Evolutionary conservation across 805 yeast species (phyloP), one percentile per base, ranked within the genome.

Genomic region (Metschnikowia similis): DNA sequence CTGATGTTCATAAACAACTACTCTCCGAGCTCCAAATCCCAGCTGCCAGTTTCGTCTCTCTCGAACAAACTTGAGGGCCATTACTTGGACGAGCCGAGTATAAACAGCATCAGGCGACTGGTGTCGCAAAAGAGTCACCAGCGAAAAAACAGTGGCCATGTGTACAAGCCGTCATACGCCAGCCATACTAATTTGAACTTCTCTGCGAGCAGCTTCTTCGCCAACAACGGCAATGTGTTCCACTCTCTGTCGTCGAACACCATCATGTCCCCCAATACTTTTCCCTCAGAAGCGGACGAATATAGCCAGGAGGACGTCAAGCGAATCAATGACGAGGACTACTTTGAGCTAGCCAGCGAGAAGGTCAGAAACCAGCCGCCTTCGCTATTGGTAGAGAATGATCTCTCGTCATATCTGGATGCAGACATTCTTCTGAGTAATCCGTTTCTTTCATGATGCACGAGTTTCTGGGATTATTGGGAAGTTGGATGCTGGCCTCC

Each of bases 61-160:
- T 59, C 70, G 1, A 56, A 61, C 38, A 62, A 59, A 36, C 55
- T 66, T 45, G 73, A 70, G 43, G 56, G 49, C 28, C 71, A 65
- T 31, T 61, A 54, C 3, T 51, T 67, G 32, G 58, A 51, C 11
- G 51, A 50, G 32, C 28, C 16, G 35, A 39, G 48, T n/a, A 21
- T 35, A 27, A 14, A 39, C 31, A 34, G 31, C 31, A n/a, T 40
- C 27, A 43, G 49, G 10, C 48, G 48, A 2, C 56, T 48, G 54
- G 47, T 36, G 21, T 47, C 53, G 35, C 26, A 41, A 4, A 49
- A 53, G 35, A 35, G 55, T 6, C 49, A 58, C 28, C 27, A 52
- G 41, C 37, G 47, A 16, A 57, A 53, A 38, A 48, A 36, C 37
- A 49, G 42, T 14, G 61, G 63, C 7, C 63, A 60, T 42, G 56